phyloP scores from a whole-genome alignment of 305 asterid species.

The Fraxinus sp. region DNA sequence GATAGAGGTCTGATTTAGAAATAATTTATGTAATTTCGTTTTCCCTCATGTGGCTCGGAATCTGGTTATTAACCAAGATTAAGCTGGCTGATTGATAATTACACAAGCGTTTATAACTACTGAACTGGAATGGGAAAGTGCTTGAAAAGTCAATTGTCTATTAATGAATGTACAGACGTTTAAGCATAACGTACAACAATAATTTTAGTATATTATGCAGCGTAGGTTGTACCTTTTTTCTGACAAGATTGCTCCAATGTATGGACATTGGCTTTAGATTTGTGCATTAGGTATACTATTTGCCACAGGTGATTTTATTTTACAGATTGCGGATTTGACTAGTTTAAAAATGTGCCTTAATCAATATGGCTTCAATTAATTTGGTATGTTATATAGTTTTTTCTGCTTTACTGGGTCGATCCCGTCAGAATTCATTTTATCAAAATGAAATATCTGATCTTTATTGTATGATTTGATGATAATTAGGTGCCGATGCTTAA shows the following conservation, averaged over 20 bases:
- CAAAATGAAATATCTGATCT: slow-evolving; percentile 1
- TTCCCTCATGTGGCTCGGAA: not conserved
- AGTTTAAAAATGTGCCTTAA: not conserved
- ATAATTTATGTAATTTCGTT: not conserved
- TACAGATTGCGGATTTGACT: not conserved
- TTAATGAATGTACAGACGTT: not conserved
- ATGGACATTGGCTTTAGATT: not conserved
- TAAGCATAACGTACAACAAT: not conserved
- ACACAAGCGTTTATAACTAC: not conserved
- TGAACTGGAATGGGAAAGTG: not conserved
- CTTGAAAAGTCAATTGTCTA: not conserved
- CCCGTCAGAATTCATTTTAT: not conserved
- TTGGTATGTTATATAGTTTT: not conserved
- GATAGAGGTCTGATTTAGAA: not conserved
- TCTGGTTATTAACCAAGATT: not conserved
- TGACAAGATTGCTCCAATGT: not conserved
- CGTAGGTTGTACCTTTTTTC: not conserved
- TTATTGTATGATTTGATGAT: slow-evolving; percentile 11
- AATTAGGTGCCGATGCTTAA: slow-evolving; percentile 73
- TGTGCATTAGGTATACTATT: not conserved
- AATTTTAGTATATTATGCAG: not conserved
- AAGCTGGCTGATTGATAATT: not conserved
- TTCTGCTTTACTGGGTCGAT: not conserved
- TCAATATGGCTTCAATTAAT: not conserved
- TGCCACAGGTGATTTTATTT: not conserved